phyloP scores from a whole-genome alignment of 2,329 filamentous ascomycete genomes.

The Magnaporthiopsis poae region DNA sequence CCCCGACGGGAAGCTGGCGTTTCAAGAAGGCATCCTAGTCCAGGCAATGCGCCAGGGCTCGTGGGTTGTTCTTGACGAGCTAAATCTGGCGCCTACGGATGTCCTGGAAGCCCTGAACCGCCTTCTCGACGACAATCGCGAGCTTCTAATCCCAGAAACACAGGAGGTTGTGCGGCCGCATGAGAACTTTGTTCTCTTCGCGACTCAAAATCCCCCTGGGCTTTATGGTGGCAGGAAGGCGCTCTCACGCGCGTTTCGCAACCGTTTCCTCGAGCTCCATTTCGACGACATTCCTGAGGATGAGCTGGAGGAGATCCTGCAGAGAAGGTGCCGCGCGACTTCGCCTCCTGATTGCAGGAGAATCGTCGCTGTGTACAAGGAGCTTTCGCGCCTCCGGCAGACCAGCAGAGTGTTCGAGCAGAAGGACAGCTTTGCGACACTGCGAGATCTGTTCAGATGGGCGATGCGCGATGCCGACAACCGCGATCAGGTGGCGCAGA shows the following conservation, averaged over 20 bases:
- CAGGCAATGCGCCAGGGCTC: conserved; percentile 85
- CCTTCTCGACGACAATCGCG: conserved; percentile 88
- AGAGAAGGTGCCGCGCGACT: conserved; percentile 74
- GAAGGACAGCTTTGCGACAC: conserved; percentile 90
- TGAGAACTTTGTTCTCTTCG: conserved; percentile 93
- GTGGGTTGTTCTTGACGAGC: conserved; percentile 96
- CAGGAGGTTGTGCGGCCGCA: conserved; percentile 89
- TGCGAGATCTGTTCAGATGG: conserved; percentile 94
- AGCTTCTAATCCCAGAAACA: conserved; percentile 90
- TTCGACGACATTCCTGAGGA: conserved; percentile 96
- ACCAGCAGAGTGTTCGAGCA: conserved; percentile 89
- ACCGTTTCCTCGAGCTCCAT: conserved; percentile 91
- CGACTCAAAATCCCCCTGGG: conserved; percentile 92
- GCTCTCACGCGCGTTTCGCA: conserved; percentile 87
- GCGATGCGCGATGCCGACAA: conserved; percentile 75
- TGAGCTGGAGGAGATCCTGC: conserved; percentile 83
- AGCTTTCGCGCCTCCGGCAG: conserved; percentile 80
- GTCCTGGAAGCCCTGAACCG: conserved; percentile 93
- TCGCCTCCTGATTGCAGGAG: conserved; percentile 82
- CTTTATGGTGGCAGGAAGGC: conserved; percentile 91
- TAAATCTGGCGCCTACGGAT: conserved; percentile 93
- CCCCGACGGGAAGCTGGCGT: conserved; percentile 71
- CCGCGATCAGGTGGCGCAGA: conserved; percentile 76
- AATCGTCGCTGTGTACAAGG: conserved; percentile 89
- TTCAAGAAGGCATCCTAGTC: conserved; percentile 88